Percentiles rank a stretch among this genome's conserved stretches.
Evolutionary conservation across 148 eudicot genomes (phyloP).

Genomic region (Camellia sinensis): DNA sequence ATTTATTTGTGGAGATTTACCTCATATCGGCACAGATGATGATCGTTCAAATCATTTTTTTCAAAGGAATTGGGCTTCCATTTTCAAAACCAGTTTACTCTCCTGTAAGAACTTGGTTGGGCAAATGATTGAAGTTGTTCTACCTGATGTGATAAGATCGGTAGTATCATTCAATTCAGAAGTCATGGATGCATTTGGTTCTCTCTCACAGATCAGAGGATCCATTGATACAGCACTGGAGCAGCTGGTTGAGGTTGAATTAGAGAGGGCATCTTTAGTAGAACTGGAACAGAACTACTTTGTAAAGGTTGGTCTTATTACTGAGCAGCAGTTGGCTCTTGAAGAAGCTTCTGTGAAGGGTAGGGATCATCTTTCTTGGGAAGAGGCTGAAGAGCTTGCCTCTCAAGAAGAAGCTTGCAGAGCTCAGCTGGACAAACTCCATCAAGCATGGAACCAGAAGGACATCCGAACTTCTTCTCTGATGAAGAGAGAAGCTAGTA

Average conservation of each 20-base stretch:
- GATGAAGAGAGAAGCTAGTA: constrained; percentile 57
- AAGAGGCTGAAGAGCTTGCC: constrained; percentile 98
- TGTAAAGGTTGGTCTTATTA: constrained; percentile 80
- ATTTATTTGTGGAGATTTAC: constrained; percentile 31
- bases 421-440: constrained; percentile 80
- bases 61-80: constrained; percentile 70
- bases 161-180: constrained; percentile 66
- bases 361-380: constrained; percentile 97
- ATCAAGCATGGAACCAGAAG: constrained; percentile 84
- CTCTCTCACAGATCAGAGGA: constrained; percentile 70
- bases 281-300: constrained; percentile 88
- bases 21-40: constrained; percentile 25
- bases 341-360: constrained; percentile 95
- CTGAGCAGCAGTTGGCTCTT: constrained; percentile 88
- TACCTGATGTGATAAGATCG: constrained; percentile 65
- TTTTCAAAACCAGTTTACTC: constrained; percentile 48
- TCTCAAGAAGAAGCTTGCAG: constrained; percentile 99
- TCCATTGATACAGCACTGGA: constrained; percentile 79
- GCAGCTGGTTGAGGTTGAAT: constrained; percentile 81
- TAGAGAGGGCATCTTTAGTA: constrained; percentile 68
- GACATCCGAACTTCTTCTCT: constrained; percentile 63
- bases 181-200: constrained; percentile 84
- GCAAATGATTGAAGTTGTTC: constrained; percentile 60
- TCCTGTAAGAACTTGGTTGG: constrained; percentile 64
- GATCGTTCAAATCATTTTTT: constrained; percentile 21